A percentile compares a stretch with the other conserved stretches of the same genome.
Conservation (phyloP, 805 yeast genomes). For the Wickerhamiella cacticola region DNA sequence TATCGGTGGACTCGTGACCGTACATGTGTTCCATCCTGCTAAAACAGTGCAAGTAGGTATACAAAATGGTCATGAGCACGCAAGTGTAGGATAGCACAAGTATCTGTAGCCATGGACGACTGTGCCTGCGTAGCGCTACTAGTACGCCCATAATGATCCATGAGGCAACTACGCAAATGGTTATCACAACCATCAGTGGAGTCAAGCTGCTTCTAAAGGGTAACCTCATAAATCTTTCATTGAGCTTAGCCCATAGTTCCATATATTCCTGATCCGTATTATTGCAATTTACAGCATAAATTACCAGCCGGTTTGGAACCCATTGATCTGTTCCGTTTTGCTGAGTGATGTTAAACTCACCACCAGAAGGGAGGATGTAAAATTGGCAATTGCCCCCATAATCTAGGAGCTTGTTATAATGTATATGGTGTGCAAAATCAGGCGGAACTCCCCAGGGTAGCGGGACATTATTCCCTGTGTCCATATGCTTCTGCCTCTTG, state of each 20-base stretch:
- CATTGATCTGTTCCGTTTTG: neutral
- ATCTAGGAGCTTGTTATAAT: neutral
- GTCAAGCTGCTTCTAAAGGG: conserved; percentile 6
- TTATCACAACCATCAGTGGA: conserved; percentile 7
- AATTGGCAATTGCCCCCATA: conserved; percentile 4
- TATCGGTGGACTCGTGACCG: conserved; percentile 6
- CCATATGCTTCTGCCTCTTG: neutral
- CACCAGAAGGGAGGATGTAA: conserved; percentile 6
- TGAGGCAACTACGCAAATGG: neutral
- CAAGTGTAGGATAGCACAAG: neutral
- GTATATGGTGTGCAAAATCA: neutral
- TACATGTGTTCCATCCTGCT: conserved; percentile 1
- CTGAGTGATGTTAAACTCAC: neutral
- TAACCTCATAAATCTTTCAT: neutral
- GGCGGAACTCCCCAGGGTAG: neutral
- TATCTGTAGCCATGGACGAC: conserved; percentile 8
- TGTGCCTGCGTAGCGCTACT: neutral
- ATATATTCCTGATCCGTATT: neutral
- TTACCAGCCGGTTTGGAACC: neutral
- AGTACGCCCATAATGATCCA: conserved; percentile 1
- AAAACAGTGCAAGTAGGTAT: neutral
- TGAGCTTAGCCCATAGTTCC: neutral
- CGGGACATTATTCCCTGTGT: neutral
- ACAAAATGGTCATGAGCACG: neutral
- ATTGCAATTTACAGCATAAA: conserved; percentile 6